These are phyloP conservation scores for Mycena pura DNA, from an alignment of 768 basidiomycete species.

Conservation along the genomic window DNA sequence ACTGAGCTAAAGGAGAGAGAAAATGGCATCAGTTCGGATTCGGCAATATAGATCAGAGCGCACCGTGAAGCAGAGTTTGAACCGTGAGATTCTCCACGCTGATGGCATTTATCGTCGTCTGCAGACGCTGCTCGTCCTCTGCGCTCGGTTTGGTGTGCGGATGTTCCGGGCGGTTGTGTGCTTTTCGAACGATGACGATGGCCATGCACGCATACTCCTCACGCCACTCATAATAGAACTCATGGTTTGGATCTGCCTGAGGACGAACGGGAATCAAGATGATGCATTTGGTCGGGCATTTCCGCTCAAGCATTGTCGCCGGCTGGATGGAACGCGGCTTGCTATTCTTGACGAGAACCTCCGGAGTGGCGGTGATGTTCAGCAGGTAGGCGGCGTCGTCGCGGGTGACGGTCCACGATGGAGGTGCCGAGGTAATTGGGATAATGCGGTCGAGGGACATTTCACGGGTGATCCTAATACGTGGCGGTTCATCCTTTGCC, in stretches of 20 bases:
- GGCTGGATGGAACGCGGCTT: too few relatives aligned
- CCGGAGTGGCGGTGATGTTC: too few relatives aligned
- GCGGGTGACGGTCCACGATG: too few relatives aligned
- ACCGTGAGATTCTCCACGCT: slow-evolving; percentile 1
- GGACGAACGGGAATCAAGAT: slow-evolving; percentile 2
- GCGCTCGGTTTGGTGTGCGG: slow-evolving; percentile 3
- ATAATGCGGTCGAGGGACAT: too few relatives aligned
- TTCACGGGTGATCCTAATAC: too few relatives aligned
- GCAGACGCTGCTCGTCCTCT: background rate
- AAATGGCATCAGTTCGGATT: background rate
- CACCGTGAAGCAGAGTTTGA: slow-evolving; percentile 15
- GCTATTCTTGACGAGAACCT: too few relatives aligned
- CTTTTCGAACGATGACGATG: background rate
- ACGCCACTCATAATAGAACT: too few relatives aligned
- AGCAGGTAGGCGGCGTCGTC: too few relatives aligned
- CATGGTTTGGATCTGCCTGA: too few relatives aligned
- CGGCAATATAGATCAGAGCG: background rate
- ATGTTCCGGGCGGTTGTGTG: slow-evolving; percentile 14
- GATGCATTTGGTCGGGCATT: background rate
- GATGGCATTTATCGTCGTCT: background rate
- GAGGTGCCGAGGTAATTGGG: too few relatives aligned
- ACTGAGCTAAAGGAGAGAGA: background rate
- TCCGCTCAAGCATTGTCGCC: background rate
- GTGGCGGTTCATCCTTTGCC: too few relatives aligned
- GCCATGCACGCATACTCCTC: background rate